Conservation (phyloP, 2,329 filamentous ascomycete species). For the Botryosphaeria dothidea region DNA sequence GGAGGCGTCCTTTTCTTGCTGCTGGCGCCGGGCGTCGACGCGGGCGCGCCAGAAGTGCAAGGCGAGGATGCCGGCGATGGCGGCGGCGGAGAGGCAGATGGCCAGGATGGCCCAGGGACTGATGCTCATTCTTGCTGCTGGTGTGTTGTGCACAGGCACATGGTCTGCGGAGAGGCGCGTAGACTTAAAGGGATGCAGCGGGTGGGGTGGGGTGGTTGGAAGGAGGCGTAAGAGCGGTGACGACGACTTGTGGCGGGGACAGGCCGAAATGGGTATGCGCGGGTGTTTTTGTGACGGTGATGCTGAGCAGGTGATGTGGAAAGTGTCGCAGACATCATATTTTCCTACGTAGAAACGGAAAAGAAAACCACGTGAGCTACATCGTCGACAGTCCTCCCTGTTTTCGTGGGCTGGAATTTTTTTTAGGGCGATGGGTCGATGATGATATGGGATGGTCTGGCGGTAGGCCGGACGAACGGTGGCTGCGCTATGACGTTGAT, state of each 20-base stretch:
- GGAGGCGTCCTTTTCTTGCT: not conserved
- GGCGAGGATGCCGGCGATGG: not conserved
- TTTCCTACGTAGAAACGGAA: no score
- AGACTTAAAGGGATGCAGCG: no score
- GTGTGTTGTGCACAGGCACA: no score
- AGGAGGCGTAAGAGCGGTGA: no score
- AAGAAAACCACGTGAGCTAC: conserved; percentile 1
- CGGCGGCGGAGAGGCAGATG: conserved; percentile 4
- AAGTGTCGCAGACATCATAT: conserved; percentile 9
- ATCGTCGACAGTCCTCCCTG: not conserved
- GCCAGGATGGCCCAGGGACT: conserved; percentile 9
- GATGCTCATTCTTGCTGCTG: not conserved
- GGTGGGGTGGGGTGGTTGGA: not conserved
- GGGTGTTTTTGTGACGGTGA: not conserved
- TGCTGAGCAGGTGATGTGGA: no score
- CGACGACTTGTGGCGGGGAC: no score
- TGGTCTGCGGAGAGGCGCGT: not conserved
- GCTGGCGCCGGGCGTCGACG: not conserved
- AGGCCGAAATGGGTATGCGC: no score
- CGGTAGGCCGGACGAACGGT: not conserved
- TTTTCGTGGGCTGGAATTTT: not conserved
- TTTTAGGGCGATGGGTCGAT: not conserved
- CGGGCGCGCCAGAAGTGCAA: conserved; percentile 1
- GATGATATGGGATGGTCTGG: not conserved
- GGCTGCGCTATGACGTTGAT: conserved; percentile 10